Evolutionary conservation across 2,329 filamentous ascomycete genomes (phyloP), one percentile per base, ranked within the genome.

Genomic region (Reticulascus tulasneorum): DNA sequence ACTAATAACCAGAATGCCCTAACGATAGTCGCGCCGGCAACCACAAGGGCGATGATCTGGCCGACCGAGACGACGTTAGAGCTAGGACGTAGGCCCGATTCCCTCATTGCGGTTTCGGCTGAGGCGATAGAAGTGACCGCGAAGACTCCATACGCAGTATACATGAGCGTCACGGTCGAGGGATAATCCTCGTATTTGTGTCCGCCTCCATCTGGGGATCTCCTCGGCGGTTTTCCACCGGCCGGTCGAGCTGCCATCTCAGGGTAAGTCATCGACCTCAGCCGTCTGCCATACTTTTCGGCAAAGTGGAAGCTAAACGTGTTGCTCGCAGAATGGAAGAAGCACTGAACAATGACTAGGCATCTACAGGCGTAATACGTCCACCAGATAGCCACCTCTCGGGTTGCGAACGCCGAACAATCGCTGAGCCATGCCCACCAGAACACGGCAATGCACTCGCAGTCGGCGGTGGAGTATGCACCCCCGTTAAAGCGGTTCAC

Each of bases 11-110:
- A 35, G 2, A 38, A 3, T 5, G 13, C 31, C 9, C 21, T 9
- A 8, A 29, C 6, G 3, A 38, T 30, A 2, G 22, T 26, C 4
- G n/a, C 13, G 10, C n/a, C 32, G 5, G 31, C 26, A 9, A 25
- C 36, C 4, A 42, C 36, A 2, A 42, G 25, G 1, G 39, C 27
- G 12, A 29, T 20, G 4, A 34, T 24, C 15, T 39, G 39, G 1
- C 35, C 30, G 3, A 22, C 18, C 9, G n/a, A 29, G 3, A 36
- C 23, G 4, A 12, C 15, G 9, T 28, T 2, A 4, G 3, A 20
- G 9, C 20, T 29, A 9, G 11, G 9, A 12, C n/a, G 13, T 19
- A 4, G 13, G 5, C 18, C 4, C 7, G 11, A 31, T 15, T 4
- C 12, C 4, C 5, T 7, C 9, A 31, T n/a, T 7, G 27, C 17